These are phyloP conservation scores for Colletotrichum brevisporum DNA, from an alignment of 2,329 filamentous ascomycete genomes.

Conservation along the genomic window DNA sequence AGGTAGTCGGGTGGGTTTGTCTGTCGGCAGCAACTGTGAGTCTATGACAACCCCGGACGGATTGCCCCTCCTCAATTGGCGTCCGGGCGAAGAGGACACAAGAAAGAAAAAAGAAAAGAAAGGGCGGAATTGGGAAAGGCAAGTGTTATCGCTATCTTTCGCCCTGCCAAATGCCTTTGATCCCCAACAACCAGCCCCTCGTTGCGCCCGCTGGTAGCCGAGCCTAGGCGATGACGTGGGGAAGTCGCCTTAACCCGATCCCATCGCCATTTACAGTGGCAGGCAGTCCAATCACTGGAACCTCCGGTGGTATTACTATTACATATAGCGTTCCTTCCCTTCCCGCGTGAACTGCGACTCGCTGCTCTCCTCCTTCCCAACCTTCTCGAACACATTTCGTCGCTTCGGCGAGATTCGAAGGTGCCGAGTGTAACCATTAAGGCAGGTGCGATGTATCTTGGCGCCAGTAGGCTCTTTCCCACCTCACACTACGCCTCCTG, in stretches of 20 bases:
- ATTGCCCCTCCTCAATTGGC: no score
- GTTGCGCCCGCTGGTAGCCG: constrained; percentile 35
- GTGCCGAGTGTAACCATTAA: constrained; percentile 38
- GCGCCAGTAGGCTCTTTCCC: no score
- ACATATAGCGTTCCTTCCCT: neutral
- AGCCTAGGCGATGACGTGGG: constrained; percentile 38
- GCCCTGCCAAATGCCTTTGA: constrained; percentile 1
- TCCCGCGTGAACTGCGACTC: no score
- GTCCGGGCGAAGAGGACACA: neutral
- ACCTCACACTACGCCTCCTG: no score
- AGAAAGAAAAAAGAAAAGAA: neutral
- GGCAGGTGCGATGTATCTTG: constrained; percentile 15
- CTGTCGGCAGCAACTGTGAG: no score
- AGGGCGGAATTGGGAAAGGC: constrained; percentile 26
- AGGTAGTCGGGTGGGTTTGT: no score
- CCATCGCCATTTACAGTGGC: neutral
- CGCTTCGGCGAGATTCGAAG: constrained; percentile 14
- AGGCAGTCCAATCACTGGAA: neutral
- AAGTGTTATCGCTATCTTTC: constrained; percentile 35
- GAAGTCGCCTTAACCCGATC: neutral
- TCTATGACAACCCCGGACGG: no score
- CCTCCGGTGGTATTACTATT: neutral
- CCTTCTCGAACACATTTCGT: constrained; percentile 30
- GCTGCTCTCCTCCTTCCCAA: neutral
- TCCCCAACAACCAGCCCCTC: constrained; percentile 10